Evolutionary conservation across 257 asterid genomes (phyloP).

Genomic region (Solanum etuberosum): DNA sequence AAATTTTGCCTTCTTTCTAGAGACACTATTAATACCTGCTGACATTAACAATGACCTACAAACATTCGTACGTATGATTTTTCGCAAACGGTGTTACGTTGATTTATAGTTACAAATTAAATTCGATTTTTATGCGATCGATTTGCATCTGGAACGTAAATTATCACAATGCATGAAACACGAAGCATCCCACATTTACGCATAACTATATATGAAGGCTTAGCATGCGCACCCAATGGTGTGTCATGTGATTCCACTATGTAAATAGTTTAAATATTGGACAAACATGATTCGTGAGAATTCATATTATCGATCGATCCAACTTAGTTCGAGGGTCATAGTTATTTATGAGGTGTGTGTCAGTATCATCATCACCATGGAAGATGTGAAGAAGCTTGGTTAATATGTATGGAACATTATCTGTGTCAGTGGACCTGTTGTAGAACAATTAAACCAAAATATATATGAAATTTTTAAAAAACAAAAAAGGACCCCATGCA

Average conservation of each 20-base stretch:
- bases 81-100: not conserved
- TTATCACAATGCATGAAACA: not conserved
- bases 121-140: not conserved
- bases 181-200: fast-evolving
- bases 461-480: not conserved
- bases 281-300: not conserved
- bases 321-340: not conserved
- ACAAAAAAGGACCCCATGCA: conserved; percentile 15
- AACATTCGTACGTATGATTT: not conserved
- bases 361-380: not conserved
- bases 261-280: not conserved
- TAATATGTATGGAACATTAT: not conserved
- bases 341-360: not conserved
- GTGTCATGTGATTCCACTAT: not conserved
- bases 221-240: not conserved
- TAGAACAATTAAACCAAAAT: not conserved
- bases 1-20: conserved; percentile 15
- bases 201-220: not conserved
- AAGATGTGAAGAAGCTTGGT: not conserved
- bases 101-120: not conserved
- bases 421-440: not conserved
- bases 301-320: not conserved
- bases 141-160: not conserved
- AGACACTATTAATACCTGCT: not conserved
- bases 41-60: conserved; percentile 12